Percentiles rank a stretch among this genome's conserved stretches.
Conservation (phyloP, 2,329 filamentous ascomycete species). For the Trichoderma sp. region DNA sequence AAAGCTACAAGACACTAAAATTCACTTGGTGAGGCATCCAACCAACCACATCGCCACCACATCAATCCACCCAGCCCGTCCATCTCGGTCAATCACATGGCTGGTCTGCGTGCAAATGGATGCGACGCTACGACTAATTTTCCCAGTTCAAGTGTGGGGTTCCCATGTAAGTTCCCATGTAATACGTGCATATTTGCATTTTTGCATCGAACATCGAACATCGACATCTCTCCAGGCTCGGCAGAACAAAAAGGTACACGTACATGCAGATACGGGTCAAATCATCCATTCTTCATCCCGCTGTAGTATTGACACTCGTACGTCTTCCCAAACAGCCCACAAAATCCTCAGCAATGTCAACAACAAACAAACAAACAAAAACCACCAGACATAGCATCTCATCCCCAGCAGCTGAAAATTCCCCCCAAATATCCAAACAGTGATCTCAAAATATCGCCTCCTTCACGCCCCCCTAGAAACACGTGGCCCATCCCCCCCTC, state of each 20-base stretch:
- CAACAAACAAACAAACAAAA: too few relatives aligned
- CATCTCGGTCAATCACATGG: slow-evolving; percentile 5
- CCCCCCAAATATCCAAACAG: not conserved
- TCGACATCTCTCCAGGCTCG: not conserved
- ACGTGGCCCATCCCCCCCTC: not conserved
- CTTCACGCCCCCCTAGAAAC: not conserved
- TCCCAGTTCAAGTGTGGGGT: not conserved
- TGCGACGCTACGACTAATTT: not conserved
- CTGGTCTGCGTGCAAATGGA: slow-evolving; percentile 5
- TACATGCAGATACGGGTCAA: not conserved
- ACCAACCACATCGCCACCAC: not conserved
- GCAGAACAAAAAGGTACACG: not conserved
- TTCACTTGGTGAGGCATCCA: not conserved
- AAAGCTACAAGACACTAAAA: not conserved
- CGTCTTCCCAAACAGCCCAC: not conserved
- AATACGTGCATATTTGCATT: not conserved
- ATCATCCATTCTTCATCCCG: not conserved
- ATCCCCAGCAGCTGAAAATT: not conserved
- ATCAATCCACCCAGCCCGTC: not conserved
- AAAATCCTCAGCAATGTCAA: not conserved
- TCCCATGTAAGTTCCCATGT: not conserved
- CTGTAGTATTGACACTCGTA: not conserved
- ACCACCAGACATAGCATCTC: not conserved
- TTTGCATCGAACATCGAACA: not conserved
- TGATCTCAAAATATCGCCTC: not conserved